phyloP scores from a whole-genome alignment of 1,284 basidiomycete species.

The Butyriboletus appendiculatus region DNA sequence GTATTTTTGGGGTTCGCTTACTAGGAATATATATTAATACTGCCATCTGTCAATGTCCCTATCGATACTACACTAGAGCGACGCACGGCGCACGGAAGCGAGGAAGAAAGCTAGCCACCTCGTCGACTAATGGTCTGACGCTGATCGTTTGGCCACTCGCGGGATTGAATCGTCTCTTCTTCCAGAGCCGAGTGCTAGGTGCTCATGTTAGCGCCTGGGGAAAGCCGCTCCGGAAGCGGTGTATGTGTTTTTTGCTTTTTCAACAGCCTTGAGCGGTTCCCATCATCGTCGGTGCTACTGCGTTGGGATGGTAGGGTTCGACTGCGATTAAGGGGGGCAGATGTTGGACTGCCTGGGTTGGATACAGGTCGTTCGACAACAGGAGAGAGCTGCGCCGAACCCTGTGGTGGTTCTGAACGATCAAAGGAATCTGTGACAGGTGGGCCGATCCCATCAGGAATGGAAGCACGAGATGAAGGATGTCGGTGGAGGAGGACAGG shows the following conservation, averaged over 20 bases:
- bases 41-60: constrained; percentile 1
- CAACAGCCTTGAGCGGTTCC: constrained; percentile 42
- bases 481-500: constrained; percentile 2
- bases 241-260: constrained; percentile 50
- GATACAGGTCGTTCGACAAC: constrained; percentile 42
- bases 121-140: constrained; percentile 11
- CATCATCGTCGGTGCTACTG: constrained; percentile 38
- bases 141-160: constrained; percentile 9
- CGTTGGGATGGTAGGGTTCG: constrained; percentile 56
- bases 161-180: not conserved
- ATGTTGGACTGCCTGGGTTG: constrained; percentile 20
- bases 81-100: not conserved
- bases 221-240: constrained; percentile 19
- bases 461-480: constrained; percentile 5
- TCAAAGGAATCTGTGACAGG: constrained; percentile 21
- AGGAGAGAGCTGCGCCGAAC: constrained; percentile 41
- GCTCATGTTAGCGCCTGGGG: constrained; percentile 27
- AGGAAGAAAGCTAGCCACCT: not conserved
- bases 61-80: not conserved
- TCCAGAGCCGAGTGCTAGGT: constrained; percentile 8
- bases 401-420: constrained; percentile 18
- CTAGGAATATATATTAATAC: constrained; percentile 1
- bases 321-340: constrained; percentile 48
- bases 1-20: too few relatives aligned
- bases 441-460: constrained; percentile 7